phyloP scores from a whole-genome alignment of 352 stramenopile species.

The Globisporangium nodosum region DNA sequence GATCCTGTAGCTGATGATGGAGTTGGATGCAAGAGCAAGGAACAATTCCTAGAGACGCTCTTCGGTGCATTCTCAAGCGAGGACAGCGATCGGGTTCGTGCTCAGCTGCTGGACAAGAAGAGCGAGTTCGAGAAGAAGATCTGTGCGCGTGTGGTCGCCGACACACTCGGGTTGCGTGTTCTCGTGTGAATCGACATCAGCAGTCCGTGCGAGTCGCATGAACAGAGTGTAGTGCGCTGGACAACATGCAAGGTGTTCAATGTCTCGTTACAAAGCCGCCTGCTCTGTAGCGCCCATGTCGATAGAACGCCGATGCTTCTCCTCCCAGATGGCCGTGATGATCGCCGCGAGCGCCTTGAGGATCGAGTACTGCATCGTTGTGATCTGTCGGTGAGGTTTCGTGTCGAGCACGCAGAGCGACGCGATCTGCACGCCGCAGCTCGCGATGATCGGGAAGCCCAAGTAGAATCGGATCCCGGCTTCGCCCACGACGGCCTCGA shows the following conservation, averaged over 20 bases:
- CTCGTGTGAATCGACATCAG: neutral
- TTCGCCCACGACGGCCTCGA: slow-evolving; percentile 25
- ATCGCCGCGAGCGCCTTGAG: slow-evolving; percentile 37
- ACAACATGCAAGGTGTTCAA: no score
- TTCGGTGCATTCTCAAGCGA: slow-evolving; percentile 28
- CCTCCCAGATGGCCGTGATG: slow-evolving; percentile 9
- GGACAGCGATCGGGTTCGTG: slow-evolving; percentile 30
- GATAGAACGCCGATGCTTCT: neutral
- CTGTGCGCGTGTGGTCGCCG: slow-evolving; percentile 3
- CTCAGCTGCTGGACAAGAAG: slow-evolving; percentile 29
- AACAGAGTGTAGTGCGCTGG: no score
- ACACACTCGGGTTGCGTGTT: slow-evolving; percentile 10
- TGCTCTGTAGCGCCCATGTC: no score
- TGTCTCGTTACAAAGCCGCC: no score
- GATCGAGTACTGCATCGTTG: slow-evolving; percentile 57
- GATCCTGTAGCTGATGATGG: neutral
- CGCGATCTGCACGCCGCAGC: slow-evolving; percentile 22
- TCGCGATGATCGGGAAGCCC: slow-evolving; percentile 29
- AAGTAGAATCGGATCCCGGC: slow-evolving; percentile 36
- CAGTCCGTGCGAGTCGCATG: no score
- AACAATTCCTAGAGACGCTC: slow-evolving; percentile 10
- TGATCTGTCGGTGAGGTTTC: slow-evolving; percentile 39
- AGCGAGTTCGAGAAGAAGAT: slow-evolving; percentile 25
- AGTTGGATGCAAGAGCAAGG: slow-evolving; percentile 4
- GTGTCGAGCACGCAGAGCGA: slow-evolving; percentile 40